phyloP scores from a whole-genome alignment of 2,329 filamentous ascomycete genomes.

The Aspergillus hortae region DNA sequence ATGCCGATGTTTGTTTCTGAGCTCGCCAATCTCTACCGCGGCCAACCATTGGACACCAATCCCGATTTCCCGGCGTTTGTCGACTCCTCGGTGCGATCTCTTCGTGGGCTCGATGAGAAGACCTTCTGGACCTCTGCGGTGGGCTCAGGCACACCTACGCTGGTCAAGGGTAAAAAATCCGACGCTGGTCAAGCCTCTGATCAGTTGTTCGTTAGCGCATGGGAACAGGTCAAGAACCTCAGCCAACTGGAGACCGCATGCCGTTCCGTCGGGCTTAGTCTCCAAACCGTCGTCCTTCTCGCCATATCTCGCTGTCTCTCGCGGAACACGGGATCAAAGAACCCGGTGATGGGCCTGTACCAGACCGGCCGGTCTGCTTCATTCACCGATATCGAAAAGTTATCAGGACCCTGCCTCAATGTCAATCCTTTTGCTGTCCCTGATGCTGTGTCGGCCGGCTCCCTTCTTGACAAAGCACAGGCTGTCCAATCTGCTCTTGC shows the following conservation, averaged over 20 bases:
- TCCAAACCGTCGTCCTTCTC: conserved; percentile 28
- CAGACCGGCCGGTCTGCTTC: conserved; percentile 29
- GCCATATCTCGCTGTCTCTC: conserved; percentile 26
- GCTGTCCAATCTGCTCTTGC: conserved; percentile 22
- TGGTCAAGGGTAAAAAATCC: conserved; percentile 11
- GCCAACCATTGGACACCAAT: conserved; percentile 7
- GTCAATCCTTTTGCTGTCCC: conserved; percentile 24
- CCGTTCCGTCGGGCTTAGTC: conserved; percentile 16
- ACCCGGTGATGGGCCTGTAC: conserved; percentile 29
- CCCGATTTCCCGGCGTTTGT: conserved; percentile 23
- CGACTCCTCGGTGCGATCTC: conserved; percentile 18
- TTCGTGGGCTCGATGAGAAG: conserved; percentile 14
- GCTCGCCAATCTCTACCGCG: conserved; percentile 25
- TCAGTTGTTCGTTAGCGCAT: conserved; percentile 21
- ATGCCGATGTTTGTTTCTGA: conserved; percentile 31
- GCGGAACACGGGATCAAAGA: conserved; percentile 12
- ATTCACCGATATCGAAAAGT: conserved; percentile 22
- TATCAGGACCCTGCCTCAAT: conserved; percentile 30
- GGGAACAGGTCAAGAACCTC: conserved; percentile 22
- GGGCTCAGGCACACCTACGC: conserved; percentile 12
- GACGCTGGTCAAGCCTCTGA: background rate
- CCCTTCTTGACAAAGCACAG: conserved; percentile 11
- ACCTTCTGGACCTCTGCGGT: conserved; percentile 24
- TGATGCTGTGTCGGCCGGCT: conserved; percentile 4
- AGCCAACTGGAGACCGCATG: conserved; percentile 17